phyloP scores from a whole-genome alignment of 495 filamentous ascomycete genomes.

The Aspergillus biplanus region DNA sequence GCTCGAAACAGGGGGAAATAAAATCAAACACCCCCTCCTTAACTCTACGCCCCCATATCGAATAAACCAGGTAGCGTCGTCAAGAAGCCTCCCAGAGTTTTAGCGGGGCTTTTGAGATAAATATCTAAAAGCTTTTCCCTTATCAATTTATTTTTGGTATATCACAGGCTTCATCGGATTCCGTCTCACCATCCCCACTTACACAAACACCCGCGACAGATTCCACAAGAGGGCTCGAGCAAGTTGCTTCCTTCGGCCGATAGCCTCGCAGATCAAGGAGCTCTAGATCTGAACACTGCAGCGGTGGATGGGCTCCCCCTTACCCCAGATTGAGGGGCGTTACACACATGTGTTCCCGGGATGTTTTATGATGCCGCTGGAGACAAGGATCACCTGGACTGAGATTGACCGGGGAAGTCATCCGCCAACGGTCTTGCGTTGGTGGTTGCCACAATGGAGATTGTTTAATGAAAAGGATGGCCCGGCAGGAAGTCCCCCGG shows the following conservation, averaged over 20 bases:
- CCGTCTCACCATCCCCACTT: conserved; percentile 7
- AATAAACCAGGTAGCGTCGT: too few species aligned
- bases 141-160: not conserved
- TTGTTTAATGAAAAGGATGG: conserved; percentile 9
- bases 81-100: too few species aligned
- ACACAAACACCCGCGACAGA: conserved; percentile 14
- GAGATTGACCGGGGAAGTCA: conserved; percentile 10
- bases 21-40: not conserved
- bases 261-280: conserved; percentile 1
- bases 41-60: too few species aligned
- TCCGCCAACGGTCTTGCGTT: conserved; percentile 18
- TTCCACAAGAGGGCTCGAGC: conserved; percentile 1
- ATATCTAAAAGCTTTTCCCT: not conserved
- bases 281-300: conserved; percentile 16
- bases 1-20: too few species aligned
- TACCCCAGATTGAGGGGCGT: conserved; percentile 27
- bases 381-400: conserved; percentile 14
- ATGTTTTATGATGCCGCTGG: conserved; percentile 25
- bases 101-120: too few species aligned
- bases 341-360: conserved; percentile 17
- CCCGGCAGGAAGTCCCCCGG: not conserved
- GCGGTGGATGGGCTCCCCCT: conserved; percentile 9
- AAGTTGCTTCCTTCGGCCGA: conserved; percentile 9
- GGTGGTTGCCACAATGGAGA: conserved; percentile 2
- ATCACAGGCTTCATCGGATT: not conserved